These are phyloP conservation scores for Colletotrichum spaethianum DNA, from an alignment of 2,329 filamentous ascomycete genomes.

Conservation along the genomic window DNA sequence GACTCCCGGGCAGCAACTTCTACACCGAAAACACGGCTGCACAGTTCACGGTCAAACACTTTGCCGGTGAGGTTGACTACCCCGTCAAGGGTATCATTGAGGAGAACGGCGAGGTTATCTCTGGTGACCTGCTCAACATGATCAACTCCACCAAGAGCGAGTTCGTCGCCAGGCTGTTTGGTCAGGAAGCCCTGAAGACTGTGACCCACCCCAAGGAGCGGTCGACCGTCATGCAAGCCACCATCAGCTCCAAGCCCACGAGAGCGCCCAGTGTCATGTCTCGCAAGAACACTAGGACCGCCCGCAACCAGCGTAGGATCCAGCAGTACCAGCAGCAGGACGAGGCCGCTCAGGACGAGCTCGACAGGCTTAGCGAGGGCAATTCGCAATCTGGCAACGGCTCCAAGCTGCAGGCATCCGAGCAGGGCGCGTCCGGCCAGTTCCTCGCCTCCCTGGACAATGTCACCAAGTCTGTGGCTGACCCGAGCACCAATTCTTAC, in stretches of 20 bases:
- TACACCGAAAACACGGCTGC: conserved; percentile 84
- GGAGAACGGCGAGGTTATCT: conserved; percentile 96
- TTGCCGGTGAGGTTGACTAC: conserved; percentile 97
- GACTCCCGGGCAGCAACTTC: conserved; percentile 91
- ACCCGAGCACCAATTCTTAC: conserved; percentile 90
- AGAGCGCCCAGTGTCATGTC: conserved; percentile 94
- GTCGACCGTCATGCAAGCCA: conserved; percentile 93
- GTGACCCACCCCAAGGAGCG: conserved; percentile 94
- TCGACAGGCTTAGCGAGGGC: conserved; percentile 66
- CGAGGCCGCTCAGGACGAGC: conserved; percentile 59
- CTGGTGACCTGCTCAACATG: conserved; percentile 94
- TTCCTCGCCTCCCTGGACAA: conserved; percentile 92
- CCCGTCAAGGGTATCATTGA: conserved; percentile 88
- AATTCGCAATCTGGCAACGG: conserved; percentile 57
- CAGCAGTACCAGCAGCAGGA: conserved; percentile 55
- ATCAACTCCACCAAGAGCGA: conserved; percentile 89
- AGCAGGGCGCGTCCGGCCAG: conserved; percentile 87
- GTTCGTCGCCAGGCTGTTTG: conserved; percentile 91
- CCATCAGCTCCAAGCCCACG: conserved; percentile 94
- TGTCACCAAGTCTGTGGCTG: conserved; percentile 87
- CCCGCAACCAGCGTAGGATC: conserved; percentile 45
- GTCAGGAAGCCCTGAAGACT: conserved; percentile 94
- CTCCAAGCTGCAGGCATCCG: conserved; percentile 60
- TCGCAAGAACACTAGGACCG: conserved; percentile 72
- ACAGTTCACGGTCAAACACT: conserved; percentile 92